These are phyloP conservation scores for Cercophora sp. DNA, from an alignment of 495 filamentous ascomycete species.

Conservation along the genomic window DNA sequence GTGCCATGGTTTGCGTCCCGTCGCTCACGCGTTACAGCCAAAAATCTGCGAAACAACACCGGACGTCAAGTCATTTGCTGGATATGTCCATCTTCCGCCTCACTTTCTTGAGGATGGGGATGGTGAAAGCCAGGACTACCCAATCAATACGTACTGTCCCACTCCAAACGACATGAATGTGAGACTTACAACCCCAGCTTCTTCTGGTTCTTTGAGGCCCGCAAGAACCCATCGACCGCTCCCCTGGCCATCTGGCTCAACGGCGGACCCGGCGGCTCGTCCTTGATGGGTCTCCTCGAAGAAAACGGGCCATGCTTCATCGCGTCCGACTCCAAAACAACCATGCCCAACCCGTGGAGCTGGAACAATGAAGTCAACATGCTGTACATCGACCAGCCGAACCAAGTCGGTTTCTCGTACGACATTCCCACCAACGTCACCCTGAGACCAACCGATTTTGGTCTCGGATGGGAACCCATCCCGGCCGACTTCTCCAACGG, in stretches of 20 bases:
- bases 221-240: conserved; percentile 51
- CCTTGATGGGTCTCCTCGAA: conserved; percentile 57
- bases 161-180: no score
- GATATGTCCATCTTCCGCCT: conserved; percentile 42
- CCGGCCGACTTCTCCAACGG: conserved; percentile 24
- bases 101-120: conserved; percentile 16
- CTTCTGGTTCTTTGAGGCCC: conserved; percentile 71
- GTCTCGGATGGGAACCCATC: conserved; percentile 13
- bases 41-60: conserved; percentile 25
- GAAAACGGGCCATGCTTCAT: conserved; percentile 48
- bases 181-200: no score
- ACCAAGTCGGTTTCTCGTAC: conserved; percentile 52
- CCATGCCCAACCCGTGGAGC: conserved; percentile 43
- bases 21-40: not conserved
- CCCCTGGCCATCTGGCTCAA: conserved; percentile 63
- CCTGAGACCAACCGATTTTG: conserved; percentile 21
- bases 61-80: conserved; percentile 40
- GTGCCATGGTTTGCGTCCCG: no score
- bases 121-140: not conserved
- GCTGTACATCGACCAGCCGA: conserved; percentile 64
- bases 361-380: conserved; percentile 69
- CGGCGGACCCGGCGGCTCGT: conserved; percentile 57
- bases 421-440: conserved; percentile 41
- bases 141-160: not conserved
- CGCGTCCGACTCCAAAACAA: conserved; percentile 42